Base-by-base conservation (phyloP, 805 yeast genomes). In the Metschnikowia continentalis region DNA sequence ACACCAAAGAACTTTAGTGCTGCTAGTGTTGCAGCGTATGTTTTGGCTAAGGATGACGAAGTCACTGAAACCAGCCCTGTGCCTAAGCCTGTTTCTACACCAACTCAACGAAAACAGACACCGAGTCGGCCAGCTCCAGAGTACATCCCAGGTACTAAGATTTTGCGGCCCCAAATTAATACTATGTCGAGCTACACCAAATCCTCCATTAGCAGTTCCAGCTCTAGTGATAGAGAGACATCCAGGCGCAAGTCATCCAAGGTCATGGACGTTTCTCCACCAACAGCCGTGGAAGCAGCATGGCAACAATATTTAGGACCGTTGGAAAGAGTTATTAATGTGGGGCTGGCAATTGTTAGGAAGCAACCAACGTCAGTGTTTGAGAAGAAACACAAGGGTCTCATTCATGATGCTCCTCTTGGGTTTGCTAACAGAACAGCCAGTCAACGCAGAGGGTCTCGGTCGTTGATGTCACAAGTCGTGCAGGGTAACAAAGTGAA, bases 111-210 rank as follows among this genome's bases (percentile, higher is more conserved):
- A 8, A 20, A 23, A 14, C 42, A 15, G 26, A 35, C 42, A 3
- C 32, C 36, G 14, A 45, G 19, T 17, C 38, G 36, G 13, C n/a
- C 41, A 15, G 15, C 69, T 10, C 75, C 77, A n/a, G 82, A 80
- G 8, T 69, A 71, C 52, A 78, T 80, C 47, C 84, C 85, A 0
- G 85, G 85, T 2, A 80, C 85, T 0, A 80, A 79, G 54, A 80
- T 81, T 40, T 72, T 80, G 47, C 62, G 85, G 48, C 84, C 84
- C 0, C 71, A 69, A 2, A 67, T 79, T 46, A 75, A 72, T 52
- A 68, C 77, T 0, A 55, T 54, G 72, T 45, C 63, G 52, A 32
- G 56, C 65, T 22, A 62, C 50, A 56, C 69, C 15, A 23, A 50
- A 6, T 32, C 49, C 32, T 54, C 53, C 26, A 49, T 56, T 14